Percentiles rank a stretch among this genome's conserved stretches.
Conservation (phyloP, 495 filamentous ascomycete species). For the Neurospora sp. region DNA sequence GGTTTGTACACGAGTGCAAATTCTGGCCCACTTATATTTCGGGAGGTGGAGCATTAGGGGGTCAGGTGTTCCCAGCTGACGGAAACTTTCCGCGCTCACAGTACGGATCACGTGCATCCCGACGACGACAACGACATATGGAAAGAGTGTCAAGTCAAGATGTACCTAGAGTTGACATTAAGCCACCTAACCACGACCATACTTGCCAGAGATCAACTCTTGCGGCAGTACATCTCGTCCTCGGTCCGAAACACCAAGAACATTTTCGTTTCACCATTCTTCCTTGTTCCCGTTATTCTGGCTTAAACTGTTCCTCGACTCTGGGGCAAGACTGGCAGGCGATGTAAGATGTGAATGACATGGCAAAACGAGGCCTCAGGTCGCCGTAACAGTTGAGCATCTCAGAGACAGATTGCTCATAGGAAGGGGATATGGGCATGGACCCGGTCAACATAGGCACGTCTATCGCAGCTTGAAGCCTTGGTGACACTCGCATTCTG, state of each 20-base stretch:
- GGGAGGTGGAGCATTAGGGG: too few relatives aligned
- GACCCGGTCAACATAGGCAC: not conserved
- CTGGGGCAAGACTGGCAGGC: not conserved
- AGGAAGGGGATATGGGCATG: not conserved
- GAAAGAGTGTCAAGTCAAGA: not conserved
- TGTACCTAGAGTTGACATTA: not conserved
- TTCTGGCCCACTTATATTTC: not conserved
- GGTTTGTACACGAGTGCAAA: not conserved
- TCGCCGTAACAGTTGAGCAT: not conserved
- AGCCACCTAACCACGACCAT: not conserved
- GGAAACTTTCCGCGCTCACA: not conserved
- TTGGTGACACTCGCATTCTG: not conserved
- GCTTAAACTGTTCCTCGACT: not conserved
- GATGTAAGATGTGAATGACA: not conserved
- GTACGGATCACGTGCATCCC: not conserved
- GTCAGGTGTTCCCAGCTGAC: too few relatives aligned
- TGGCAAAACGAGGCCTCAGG: not conserved
- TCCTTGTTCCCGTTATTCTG: not conserved
- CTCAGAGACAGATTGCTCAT: not conserved
- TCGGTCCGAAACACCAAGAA: not conserved
- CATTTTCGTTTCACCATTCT: not conserved
- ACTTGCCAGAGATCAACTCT: not conserved
- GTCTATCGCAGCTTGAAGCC: not conserved
- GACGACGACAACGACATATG: not conserved
- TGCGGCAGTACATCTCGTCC: not conserved